Percentiles rank a stretch among this genome's conserved stretches.
Evolutionary conservation across 1,284 basidiomycete genomes (phyloP).

Genomic region (Ustilago shanxiensis): DNA sequence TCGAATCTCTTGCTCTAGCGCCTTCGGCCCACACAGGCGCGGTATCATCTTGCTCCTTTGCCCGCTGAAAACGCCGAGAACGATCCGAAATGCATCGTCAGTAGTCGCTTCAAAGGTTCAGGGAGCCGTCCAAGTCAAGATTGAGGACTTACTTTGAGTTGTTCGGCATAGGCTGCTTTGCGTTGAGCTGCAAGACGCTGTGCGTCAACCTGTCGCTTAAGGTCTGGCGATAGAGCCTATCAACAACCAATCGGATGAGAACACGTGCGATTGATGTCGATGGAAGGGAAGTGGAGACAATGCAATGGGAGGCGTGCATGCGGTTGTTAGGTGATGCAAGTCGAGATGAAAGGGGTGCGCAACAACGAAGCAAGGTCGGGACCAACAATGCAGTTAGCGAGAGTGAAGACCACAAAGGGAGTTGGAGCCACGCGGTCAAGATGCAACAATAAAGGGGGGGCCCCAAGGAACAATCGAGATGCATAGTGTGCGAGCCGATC

Average conservation of each 20-base stretch:
- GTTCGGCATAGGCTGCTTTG: constrained; percentile 60
- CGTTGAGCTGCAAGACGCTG: constrained; percentile 52
- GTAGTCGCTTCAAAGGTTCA: not conserved
- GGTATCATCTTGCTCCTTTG: constrained; percentile 48
- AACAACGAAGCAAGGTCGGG: not conserved
- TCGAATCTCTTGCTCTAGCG: constrained; percentile 38
- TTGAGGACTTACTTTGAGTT: constrained; percentile 54
- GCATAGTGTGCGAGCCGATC: not conserved
- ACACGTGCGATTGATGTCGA: not conserved
- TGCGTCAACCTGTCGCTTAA: constrained; percentile 60
- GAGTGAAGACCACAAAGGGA: not conserved
- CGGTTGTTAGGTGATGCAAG: not conserved
- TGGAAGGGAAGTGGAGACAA: not conserved
- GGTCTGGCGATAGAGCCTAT: constrained; percentile 57
- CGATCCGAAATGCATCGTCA: not conserved
- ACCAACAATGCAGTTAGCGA: not conserved
- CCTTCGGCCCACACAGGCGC: constrained; percentile 57
- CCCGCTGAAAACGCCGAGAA: constrained; percentile 23
- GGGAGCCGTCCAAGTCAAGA: not conserved
- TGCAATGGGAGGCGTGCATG: not conserved
- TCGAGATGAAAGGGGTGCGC: not conserved
- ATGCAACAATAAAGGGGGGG: constrained; percentile 2
- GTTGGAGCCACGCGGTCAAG: not conserved
- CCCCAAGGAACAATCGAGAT: not conserved
- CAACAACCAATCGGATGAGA: not conserved